phyloP scores from a whole-genome alignment of 2,329 filamentous ascomycete species.

The Fusarium lyarnte region DNA sequence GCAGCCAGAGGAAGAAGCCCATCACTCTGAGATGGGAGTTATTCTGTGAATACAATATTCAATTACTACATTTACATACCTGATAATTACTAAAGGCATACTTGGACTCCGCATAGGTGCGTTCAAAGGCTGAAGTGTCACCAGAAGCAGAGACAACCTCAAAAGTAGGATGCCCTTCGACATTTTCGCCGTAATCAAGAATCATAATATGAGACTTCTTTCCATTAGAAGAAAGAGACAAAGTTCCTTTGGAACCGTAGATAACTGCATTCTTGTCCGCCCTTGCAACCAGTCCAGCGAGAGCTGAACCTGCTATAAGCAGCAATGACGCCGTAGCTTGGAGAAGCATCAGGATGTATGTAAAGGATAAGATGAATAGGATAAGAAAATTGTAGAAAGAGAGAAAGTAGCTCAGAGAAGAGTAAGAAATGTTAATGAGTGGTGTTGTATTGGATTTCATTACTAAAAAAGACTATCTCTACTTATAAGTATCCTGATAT shows the following conservation, averaged over 20 bases:
- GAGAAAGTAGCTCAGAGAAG: too few relatives aligned
- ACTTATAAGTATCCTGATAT: fast-evolving
- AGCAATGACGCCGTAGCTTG: background rate
- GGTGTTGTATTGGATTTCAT: background rate
- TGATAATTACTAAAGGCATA: background rate
- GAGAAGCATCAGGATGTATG: too few relatives aligned
- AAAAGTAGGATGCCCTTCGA: background rate
- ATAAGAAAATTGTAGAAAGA: too few relatives aligned
- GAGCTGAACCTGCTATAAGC: background rate
- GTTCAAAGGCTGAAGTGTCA: background rate
- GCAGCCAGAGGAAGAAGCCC: background rate
- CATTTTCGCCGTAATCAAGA: background rate
- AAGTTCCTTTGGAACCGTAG: background rate
- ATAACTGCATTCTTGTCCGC: background rate
- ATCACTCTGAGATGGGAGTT: background rate
- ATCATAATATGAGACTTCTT: background rate
- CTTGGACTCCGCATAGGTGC: background rate
- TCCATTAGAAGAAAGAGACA: background rate
- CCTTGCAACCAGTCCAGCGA: fast-evolving
- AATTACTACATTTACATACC: fast-evolving
- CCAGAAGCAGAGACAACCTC: background rate
- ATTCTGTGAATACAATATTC: fast-evolving
- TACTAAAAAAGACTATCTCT: fast-evolving
- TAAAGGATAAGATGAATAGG: too few relatives aligned
- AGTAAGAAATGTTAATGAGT: too few relatives aligned